These are phyloP conservation scores for Fusarium falciforme DNA, from an alignment of 2,329 filamentous ascomycete species.

Conservation along the genomic window DNA sequence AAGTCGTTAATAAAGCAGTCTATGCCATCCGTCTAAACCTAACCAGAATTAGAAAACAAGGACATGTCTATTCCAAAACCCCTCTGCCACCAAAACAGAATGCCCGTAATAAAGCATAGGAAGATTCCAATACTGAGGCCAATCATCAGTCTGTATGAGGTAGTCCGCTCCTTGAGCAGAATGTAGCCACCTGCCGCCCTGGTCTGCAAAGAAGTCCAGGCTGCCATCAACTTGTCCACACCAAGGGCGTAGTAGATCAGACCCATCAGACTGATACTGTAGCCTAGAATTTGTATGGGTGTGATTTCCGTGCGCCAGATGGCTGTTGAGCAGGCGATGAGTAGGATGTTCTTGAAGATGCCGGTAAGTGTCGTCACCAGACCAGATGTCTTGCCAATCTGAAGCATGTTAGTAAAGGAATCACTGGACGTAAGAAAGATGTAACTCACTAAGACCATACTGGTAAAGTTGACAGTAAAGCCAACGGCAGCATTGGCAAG, in stretches of 20 bases:
- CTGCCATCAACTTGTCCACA: not conserved
- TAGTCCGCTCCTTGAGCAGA: not conserved
- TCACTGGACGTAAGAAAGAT: rapidly evolving
- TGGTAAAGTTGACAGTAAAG: constrained; percentile 6
- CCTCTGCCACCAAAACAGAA: not conserved
- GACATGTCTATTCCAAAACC: not conserved
- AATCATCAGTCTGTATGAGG: not conserved
- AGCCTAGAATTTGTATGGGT: not conserved
- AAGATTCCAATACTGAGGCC: not conserved
- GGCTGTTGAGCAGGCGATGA: not conserved
- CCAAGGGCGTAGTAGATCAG: not conserved
- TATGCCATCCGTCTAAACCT: not conserved
- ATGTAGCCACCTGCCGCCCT: not conserved
- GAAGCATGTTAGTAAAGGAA: not conserved
- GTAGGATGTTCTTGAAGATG: constrained; percentile 13
- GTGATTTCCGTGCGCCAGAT: constrained; percentile 19
- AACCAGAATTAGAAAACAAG: not conserved
- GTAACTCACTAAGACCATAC: constrained; percentile 15
- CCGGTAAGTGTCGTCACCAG: constrained; percentile 7
- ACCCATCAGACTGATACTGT: not conserved
- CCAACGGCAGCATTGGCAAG: constrained; percentile 20
- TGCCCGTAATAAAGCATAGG: not conserved
- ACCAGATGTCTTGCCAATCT: constrained; percentile 20
- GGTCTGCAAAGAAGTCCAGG: not conserved
- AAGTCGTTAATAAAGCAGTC: not conserved